Evolutionary conservation across 2,329 filamentous ascomycete species (phyloP), one percentile per base, ranked within the genome.

Genomic region (Colletotrichum sp.): DNA sequence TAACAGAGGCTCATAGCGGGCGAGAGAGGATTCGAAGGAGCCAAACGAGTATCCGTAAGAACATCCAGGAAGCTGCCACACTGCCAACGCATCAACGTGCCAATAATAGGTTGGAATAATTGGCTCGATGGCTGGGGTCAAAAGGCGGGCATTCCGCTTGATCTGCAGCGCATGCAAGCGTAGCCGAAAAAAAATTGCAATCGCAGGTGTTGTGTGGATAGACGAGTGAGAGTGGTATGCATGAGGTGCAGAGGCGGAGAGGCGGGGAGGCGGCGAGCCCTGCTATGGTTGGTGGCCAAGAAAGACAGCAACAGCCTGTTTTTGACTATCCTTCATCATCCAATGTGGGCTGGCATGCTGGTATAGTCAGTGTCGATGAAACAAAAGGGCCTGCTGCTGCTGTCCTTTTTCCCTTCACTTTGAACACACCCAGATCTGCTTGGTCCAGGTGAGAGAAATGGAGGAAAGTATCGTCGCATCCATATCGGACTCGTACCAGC

Each of bases 21-120:
- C 28, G 13, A 16, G 27, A 22, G 34, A 58, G 48, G 67, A 28
- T 43, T 62, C 48, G 58, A 34, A 60, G 67, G 60, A 60, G 25
- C 27, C 34, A 12, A 15, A 61, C 27, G 34, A 36, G 43, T 18
- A 60, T 43, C 39, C 18, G 39, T 18, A 43, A n/a, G 39, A 43
- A n/a, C 39, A 43, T 43, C 39, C 39, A 43, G 56, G n/a, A 55
- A 22, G 66, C 27, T 48, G 58, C 58, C 34, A 60, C 28, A 66
- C n/a, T 16, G 64, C 73, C 73, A 64, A 48, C 70, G 69, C 73
- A 74, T 75, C 73, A 75, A 68, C 55, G 58, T 28, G 52, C 34
- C 43, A 70, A 62, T 27, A 69, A 30, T 16, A 34, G 58, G 32
- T 15, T 60, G 27, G 34, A 16, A 36, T 43, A 70, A 58, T 55